Percentiles rank a stretch among this genome's conserved stretches.
phyloP scores from a whole-genome alignment of 1,284 basidiomycete genomes.

The Flammula alnicola region DNA sequence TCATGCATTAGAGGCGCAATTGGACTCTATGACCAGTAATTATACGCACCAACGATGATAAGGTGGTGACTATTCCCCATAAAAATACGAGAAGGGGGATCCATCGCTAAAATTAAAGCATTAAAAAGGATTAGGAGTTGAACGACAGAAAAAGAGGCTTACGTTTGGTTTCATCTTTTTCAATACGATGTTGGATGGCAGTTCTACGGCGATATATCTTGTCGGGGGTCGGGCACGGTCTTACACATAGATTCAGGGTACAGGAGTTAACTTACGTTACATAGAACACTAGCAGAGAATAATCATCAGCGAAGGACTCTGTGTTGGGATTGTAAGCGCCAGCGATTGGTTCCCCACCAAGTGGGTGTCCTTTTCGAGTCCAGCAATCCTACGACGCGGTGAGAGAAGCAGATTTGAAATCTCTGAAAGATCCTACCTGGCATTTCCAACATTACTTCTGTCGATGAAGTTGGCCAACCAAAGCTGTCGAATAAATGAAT shows the following conservation, averaged over 20 bases:
- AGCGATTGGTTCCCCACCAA: slow-evolving; percentile 60
- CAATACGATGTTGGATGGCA: slow-evolving; percentile 62
- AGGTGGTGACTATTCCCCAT: slow-evolving; percentile 63
- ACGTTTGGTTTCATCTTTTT: slow-evolving; percentile 59
- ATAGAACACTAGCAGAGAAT: slow-evolving; percentile 51
- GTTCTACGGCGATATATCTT: slow-evolving; percentile 60
- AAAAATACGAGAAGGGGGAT: slow-evolving; percentile 58
- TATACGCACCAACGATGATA: slow-evolving; percentile 52
- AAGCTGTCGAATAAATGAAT: slow-evolving; percentile 41
- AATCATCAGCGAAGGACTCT: no score
- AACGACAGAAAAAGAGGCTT: slow-evolving; percentile 12
- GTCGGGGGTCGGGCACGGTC: neutral
- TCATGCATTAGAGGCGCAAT: neutral
- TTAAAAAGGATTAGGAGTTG: neutral
- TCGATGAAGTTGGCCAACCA: slow-evolving; percentile 71
- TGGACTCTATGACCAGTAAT: slow-evolving; percentile 18
- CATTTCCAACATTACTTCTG: slow-evolving; percentile 54
- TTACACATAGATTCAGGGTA: neutral
- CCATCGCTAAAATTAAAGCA: slow-evolving; percentile 46
- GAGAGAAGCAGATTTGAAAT: neutral
- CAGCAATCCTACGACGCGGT: slow-evolving; percentile 49
- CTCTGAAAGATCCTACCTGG: slow-evolving; percentile 31
- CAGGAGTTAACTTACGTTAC: slow-evolving; percentile 43
- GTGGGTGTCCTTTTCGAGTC: slow-evolving; percentile 54
- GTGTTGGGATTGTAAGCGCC: no score